A percentile compares a stretch with the other conserved stretches of the same genome.
Evolutionary conservation across 495 filamentous ascomycete genomes (phyloP).

Genomic region (Penicillium pancosmium): DNA sequence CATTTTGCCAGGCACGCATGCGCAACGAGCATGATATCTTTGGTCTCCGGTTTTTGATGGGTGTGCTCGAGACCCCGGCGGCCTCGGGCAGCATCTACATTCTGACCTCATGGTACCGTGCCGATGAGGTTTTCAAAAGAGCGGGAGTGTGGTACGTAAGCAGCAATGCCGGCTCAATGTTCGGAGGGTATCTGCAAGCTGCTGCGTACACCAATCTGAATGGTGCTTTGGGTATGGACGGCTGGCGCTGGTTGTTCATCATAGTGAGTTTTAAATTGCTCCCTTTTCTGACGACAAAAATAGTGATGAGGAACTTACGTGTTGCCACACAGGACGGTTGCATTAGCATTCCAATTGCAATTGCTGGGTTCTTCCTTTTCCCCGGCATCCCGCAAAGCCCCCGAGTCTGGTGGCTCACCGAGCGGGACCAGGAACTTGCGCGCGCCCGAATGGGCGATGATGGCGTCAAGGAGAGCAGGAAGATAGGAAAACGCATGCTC

Average conservation of each 20-base stretch:
- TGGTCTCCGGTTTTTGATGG: slow-evolving; percentile 54
- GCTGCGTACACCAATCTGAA: slow-evolving; percentile 51
- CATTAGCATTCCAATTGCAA: slow-evolving; percentile 43
- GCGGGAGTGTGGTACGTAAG: slow-evolving; percentile 57
- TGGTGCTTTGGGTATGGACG: slow-evolving; percentile 42
- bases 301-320: background rate
- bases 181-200: slow-evolving; percentile 57
- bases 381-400: slow-evolving; percentile 36
- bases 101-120: slow-evolving; percentile 46
- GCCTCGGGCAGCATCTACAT: slow-evolving; percentile 18
- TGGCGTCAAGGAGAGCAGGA: slow-evolving; percentile 18
- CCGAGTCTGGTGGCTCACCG: slow-evolving; percentile 31
- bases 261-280: slow-evolving; percentile 14
- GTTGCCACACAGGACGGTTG: slow-evolving; percentile 28
- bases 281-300: background rate
- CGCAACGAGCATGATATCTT: slow-evolving; percentile 7
- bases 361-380: slow-evolving; percentile 57
- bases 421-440: slow-evolving; percentile 28
- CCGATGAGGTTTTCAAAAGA: slow-evolving; percentile 54
- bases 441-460: slow-evolving; percentile 24
- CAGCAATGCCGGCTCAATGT: slow-evolving; percentile 49
- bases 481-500: slow-evolving; percentile 24
- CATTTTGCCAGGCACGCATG: slow-evolving; percentile 31
- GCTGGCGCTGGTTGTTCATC: slow-evolving; percentile 44
- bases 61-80: slow-evolving; percentile 30